Evolutionary conservation across 2,329 filamentous ascomycete genomes (phyloP).

Genomic region (Sporothrix luriei): DNA sequence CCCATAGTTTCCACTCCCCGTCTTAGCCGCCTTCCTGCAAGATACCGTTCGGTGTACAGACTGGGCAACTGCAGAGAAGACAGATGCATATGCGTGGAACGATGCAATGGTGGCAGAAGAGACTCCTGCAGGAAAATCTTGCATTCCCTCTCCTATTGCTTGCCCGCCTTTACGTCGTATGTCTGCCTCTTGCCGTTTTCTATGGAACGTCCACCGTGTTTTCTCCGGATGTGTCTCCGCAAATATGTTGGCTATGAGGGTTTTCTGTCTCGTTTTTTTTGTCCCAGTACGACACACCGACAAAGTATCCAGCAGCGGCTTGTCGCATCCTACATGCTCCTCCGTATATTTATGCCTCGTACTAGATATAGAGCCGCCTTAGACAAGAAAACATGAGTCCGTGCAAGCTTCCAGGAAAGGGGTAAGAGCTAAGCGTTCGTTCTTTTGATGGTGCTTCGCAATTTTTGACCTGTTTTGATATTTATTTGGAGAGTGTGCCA

Average conservation of each 20-base stretch:
- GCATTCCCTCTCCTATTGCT: not conserved
- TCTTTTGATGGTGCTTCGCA: not conserved
- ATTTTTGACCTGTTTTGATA: not conserved
- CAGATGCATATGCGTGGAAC: not conserved
- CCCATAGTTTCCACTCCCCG: not conserved
- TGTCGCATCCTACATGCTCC: not conserved
- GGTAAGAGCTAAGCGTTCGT: not conserved
- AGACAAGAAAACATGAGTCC: not conserved
- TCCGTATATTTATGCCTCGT: not conserved
- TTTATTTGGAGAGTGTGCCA: not conserved
- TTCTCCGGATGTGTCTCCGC: not conserved
- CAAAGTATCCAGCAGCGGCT: too few species aligned
- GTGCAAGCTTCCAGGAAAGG: too few species aligned
- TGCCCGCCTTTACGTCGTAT: not conserved
- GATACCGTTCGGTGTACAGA: not conserved
- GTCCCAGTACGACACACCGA: not conserved
- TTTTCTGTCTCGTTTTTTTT: not conserved
- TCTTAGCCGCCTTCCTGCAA: not conserved
- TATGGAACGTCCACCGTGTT: not conserved
- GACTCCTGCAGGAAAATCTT: not conserved
- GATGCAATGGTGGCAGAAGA: not conserved
- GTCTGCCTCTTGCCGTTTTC: not conserved
- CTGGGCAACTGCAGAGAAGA: constrained; percentile 11
- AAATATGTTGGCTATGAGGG: not conserved
- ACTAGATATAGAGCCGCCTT: not conserved